A percentile compares a stretch with the other conserved stretches of the same genome.
Conservation (phyloP, 106 monocot species). For the Phalaenopsis aphrodite region DNA sequence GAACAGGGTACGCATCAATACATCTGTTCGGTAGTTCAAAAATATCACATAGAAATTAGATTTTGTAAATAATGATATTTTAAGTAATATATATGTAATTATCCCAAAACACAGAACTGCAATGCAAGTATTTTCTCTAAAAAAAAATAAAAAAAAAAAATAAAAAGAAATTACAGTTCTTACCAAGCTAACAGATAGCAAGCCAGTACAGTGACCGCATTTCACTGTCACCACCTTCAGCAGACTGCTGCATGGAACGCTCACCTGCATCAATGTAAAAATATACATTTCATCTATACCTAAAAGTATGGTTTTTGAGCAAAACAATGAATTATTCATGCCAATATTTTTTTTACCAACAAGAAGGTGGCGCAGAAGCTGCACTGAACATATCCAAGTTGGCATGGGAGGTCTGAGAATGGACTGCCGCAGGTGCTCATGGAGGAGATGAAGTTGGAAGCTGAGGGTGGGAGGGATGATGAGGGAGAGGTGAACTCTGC, state of each 20-base stretch:
- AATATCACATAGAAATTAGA: too few relatives aligned
- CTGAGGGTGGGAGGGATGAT: too few relatives aligned
- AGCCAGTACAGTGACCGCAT: constrained; percentile 75
- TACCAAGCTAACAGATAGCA: constrained; percentile 68
- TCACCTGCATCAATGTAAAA: constrained; percentile 40
- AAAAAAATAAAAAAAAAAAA: too few relatives aligned
- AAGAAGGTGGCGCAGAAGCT: constrained; percentile 76
- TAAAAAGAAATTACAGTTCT: neutral
- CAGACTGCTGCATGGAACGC: constrained; percentile 64
- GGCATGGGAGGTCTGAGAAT: constrained; percentile 57
- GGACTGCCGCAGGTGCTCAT: constrained; percentile 46
- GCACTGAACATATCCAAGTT: constrained; percentile 87
- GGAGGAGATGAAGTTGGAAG: neutral
- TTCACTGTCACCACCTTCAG: constrained; percentile 65
- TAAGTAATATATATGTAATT: too few relatives aligned
- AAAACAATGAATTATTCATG: neutral
- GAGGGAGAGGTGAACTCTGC: neutral
- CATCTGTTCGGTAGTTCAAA: too few relatives aligned
- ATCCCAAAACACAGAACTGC: too few relatives aligned
- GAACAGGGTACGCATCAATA: too few relatives aligned
- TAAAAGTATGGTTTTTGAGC: neutral
- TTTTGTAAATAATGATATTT: too few relatives aligned
- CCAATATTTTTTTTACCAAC: constrained; percentile 23
- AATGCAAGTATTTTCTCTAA: too few relatives aligned
- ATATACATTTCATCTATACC: neutral